A percentile compares a stretch with the other conserved stretches of the same genome.
Evolutionary conservation across 2,329 filamentous ascomycete genomes (phyloP).

Genomic region (Lizonia empirigonia): DNA sequence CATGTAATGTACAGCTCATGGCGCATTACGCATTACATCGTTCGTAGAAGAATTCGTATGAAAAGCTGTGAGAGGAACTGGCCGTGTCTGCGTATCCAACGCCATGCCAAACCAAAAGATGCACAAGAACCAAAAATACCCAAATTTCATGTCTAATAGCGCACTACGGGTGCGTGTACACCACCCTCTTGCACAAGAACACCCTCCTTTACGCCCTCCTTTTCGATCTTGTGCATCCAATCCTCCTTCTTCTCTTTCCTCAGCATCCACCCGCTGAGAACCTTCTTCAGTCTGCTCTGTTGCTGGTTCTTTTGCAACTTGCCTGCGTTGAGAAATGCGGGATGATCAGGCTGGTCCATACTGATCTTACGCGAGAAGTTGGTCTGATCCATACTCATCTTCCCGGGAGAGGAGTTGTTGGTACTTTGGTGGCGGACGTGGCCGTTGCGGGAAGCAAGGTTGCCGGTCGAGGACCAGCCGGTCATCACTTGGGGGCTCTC

Average conservation of each 20-base stretch:
- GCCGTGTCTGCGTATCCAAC: slow-evolving; percentile 15
- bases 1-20: slow-evolving; percentile 10
- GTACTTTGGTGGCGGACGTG: slow-evolving; percentile 26
- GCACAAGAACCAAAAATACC: not conserved
- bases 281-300: slow-evolving; percentile 42
- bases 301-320: slow-evolving; percentile 37
- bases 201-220: slow-evolving; percentile 49
- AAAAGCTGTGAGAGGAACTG: not conserved
- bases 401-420: slow-evolving; percentile 25
- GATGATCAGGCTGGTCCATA: slow-evolving; percentile 25
- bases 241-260: slow-evolving; percentile 48
- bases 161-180: slow-evolving; percentile 39
- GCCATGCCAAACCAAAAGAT: slow-evolving; percentile 4
- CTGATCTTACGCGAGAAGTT: slow-evolving; percentile 45
- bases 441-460: slow-evolving; percentile 21
- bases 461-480: slow-evolving; percentile 33
- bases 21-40: slow-evolving; percentile 28
- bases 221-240: slow-evolving; percentile 52
- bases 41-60: not conserved
- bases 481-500: slow-evolving; percentile 30
- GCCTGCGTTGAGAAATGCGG: slow-evolving; percentile 20
- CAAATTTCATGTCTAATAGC: slow-evolving; percentile 31
- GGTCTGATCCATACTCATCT: slow-evolving; percentile 33
- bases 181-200: slow-evolving; percentile 42
- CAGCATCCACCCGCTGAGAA: slow-evolving; percentile 43